These are phyloP conservation scores for Cladosporium halotolerans DNA, from an alignment of 2,329 filamentous ascomycete species.

Conservation along the genomic window DNA sequence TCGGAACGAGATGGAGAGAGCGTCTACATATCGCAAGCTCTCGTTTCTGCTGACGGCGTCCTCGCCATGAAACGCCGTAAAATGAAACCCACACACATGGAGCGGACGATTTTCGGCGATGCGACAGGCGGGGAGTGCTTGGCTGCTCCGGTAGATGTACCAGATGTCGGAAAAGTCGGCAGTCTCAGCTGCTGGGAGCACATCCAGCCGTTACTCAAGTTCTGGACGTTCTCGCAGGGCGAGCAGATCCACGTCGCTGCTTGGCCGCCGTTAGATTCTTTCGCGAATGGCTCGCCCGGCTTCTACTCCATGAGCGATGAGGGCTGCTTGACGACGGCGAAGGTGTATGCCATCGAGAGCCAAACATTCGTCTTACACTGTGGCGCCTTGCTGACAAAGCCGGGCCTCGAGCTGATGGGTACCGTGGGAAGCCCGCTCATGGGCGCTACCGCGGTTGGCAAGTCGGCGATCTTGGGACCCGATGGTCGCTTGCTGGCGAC, in stretches of 20 bases:
- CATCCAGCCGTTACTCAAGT: constrained; percentile 23
- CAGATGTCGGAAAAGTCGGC: constrained; percentile 30
- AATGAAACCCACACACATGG: constrained; percentile 40
- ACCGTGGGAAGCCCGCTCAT: constrained; percentile 39
- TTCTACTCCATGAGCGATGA: constrained; percentile 35
- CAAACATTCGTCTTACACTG: constrained; percentile 50
- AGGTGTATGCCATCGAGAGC: constrained; percentile 53
- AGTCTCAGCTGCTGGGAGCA: constrained; percentile 31
- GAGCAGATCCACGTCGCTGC: constrained; percentile 32
- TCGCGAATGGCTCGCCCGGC: constrained; percentile 24
- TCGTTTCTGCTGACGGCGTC: constrained; percentile 30
- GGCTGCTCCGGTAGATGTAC: constrained; percentile 29
- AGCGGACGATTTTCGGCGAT: constrained; percentile 39
- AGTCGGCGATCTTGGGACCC: constrained; percentile 47
- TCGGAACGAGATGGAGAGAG: constrained; percentile 34
- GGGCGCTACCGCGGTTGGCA: constrained; percentile 38
- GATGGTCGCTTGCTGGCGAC: constrained; percentile 44
- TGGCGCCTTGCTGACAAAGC: constrained; percentile 42
- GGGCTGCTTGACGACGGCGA: constrained; percentile 33
- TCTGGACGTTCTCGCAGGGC: constrained; percentile 24
- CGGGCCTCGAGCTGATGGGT: constrained; percentile 40
- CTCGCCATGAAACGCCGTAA: constrained; percentile 35
- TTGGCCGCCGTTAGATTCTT: constrained; percentile 35
- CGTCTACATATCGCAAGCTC: constrained; percentile 37
- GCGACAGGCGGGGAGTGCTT: constrained; percentile 29